Percentiles rank a stretch among this genome's conserved stretches.
Evolutionary conservation across 2,329 filamentous ascomycete genomes (phyloP).

Genomic region (Didymella exigua): DNA sequence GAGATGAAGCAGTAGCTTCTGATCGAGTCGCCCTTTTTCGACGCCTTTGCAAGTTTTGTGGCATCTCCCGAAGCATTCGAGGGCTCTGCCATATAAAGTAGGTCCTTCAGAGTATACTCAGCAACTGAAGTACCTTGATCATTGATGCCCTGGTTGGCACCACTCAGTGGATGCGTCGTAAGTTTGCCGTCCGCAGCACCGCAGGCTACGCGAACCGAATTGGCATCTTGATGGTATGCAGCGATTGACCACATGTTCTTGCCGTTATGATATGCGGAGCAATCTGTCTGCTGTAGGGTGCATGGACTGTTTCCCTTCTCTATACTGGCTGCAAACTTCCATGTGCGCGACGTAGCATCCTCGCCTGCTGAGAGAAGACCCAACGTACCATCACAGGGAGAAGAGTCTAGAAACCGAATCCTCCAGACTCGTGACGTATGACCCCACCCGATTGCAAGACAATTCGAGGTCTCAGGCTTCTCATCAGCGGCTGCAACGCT

Average conservation of each 20-base stretch:
- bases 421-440: constrained; percentile 91
- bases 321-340: constrained; percentile 53
- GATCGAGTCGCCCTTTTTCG: constrained; percentile 51
- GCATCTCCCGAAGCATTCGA: neutral
- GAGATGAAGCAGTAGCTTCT: constrained; percentile 69
- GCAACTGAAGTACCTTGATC: constrained; percentile 4
- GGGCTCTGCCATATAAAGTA: constrained; percentile 23
- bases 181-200: constrained; percentile 84
- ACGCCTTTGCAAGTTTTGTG: constrained; percentile 19
- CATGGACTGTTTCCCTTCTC: constrained; percentile 17
- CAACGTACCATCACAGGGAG: constrained; percentile 46
- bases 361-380: constrained; percentile 79
- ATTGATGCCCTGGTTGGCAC: neutral
- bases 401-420: constrained; percentile 66
- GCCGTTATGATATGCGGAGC: constrained; percentile 72
- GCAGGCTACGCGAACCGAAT: constrained; percentile 24
- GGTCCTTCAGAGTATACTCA: constrained; percentile 37
- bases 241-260: constrained; percentile 84
- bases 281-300: constrained; percentile 59
- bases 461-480: constrained; percentile 36
- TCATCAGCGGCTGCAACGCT: constrained; percentile 41
- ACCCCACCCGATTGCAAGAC: constrained; percentile 77
- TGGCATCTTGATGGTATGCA: constrained; percentile 8
- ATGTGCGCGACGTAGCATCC: constrained; percentile 77
- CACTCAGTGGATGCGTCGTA: constrained; percentile 26